A percentile compares a stretch with the other conserved stretches of the same genome.
phyloP scores from a whole-genome alignment of 176 grass and related monocot species.

The Melocanna baccifera region DNA sequence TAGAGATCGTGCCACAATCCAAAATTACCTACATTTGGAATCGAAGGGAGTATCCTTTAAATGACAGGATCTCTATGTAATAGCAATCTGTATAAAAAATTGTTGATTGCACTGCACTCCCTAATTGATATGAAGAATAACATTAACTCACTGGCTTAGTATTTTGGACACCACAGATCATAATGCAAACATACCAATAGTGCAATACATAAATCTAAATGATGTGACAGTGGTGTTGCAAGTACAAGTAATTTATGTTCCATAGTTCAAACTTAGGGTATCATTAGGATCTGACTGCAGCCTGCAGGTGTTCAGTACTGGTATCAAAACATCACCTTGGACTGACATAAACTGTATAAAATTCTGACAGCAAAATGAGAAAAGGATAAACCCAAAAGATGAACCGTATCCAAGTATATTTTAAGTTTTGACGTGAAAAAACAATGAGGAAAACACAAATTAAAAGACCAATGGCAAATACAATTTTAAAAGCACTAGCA shows the following conservation, averaged over 20 bases:
- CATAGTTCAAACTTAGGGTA: constrained; percentile 1
- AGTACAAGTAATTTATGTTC: not conserved
- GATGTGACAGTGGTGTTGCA: not conserved
- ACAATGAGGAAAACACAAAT: not conserved
- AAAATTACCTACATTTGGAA: not conserved
- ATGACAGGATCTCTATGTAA: constrained; percentile 9
- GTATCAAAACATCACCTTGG: not conserved
- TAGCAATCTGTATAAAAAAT: not conserved
- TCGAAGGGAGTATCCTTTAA: not conserved
- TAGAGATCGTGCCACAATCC: not conserved
- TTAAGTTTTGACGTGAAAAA: not conserved
- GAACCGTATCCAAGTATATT: not conserved
- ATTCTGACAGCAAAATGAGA: not conserved
- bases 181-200: not conserved
- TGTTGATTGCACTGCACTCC: not conserved
- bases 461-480: not conserved
- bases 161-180: not conserved
- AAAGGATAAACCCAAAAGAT: not conserved
- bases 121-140: not conserved
- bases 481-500: not conserved
- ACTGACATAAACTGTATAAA: not conserved
- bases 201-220: not conserved
- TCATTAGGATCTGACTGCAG: not conserved
- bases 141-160: not conserved
- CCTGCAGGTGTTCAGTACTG: not conserved